Conservation (phyloP, 1,139 yeast genomes). For the Trichomonascaceae sp. region DNA sequence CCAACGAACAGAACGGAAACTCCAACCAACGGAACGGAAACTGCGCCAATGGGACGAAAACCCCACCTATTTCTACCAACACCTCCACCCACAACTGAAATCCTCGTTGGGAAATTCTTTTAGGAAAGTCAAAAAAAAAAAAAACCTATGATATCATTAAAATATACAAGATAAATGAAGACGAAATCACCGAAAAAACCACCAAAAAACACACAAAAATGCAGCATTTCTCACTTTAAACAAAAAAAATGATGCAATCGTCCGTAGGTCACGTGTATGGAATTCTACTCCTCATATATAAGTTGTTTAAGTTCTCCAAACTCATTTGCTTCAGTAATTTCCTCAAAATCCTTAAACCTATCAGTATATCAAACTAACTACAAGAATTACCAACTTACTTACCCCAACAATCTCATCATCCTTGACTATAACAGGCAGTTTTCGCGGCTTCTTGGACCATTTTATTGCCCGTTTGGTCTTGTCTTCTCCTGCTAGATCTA, state of each 20-base stretch:
- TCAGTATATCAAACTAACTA: too few species aligned
- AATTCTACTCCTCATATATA: constrained; percentile 28
- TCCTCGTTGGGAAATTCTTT: too few species aligned
- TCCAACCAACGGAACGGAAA: too few species aligned
- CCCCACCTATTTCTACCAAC: too few species aligned
- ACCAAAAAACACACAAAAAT: not conserved
- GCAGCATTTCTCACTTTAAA: too few species aligned
- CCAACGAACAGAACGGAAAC: too few species aligned
- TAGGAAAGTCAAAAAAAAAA: not conserved
- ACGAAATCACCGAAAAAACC: not conserved
- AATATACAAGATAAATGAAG: not conserved
- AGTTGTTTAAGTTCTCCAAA: constrained; percentile 42
- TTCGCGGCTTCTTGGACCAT: constrained; percentile 65
- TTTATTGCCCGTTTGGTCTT: constrained; percentile 85
- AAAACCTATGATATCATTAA: not conserved
- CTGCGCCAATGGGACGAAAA: too few species aligned
- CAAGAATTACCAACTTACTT: constrained; percentile 9
- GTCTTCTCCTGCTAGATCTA: constrained; percentile 84
- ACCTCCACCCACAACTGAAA: too few species aligned
- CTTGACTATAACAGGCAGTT: constrained; percentile 85
- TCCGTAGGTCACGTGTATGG: too few species aligned
- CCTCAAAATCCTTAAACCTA: constrained; percentile 54
- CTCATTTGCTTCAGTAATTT: constrained; percentile 77
- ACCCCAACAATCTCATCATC: constrained; percentile 77
- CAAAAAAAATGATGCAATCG: too few species aligned